A percentile compares a stretch with the other conserved stretches of the same genome.
phyloP scores from a whole-genome alignment of 2,329 filamentous ascomycete species.

The Verticillium nonalfalfae region DNA sequence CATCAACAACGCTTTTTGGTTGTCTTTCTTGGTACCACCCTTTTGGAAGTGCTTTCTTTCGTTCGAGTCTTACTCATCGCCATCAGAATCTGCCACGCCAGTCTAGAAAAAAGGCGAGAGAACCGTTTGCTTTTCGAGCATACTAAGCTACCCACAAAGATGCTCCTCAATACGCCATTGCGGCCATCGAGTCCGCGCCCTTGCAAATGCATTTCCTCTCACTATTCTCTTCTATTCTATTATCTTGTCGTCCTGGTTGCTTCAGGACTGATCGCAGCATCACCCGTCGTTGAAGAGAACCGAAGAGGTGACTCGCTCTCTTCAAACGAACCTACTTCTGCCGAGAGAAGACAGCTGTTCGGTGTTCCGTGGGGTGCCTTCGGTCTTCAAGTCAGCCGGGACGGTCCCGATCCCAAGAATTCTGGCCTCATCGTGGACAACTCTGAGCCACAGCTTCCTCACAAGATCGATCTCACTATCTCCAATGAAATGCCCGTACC shows the following conservation, averaged over 20 bases:
- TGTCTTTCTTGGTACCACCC: conserved; percentile 8
- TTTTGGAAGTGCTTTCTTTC: conserved; percentile 5
- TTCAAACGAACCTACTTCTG: not conserved
- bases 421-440: not conserved
- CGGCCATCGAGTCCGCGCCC: not conserved
- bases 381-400: not conserved
- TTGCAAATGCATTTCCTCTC: not conserved
- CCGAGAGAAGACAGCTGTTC: conserved; percentile 4
- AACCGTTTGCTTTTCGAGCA: not conserved
- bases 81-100: conserved; percentile 1
- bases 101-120: not conserved
- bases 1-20: conserved; percentile 8
- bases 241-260: not conserved
- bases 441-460: not conserved
- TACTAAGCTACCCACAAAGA: not conserved
- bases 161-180: not conserved
- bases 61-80: conserved; percentile 1
- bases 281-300: not conserved
- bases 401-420: not conserved
- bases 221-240: not conserved
- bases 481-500: not conserved
- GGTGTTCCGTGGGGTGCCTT: conserved; percentile 6
- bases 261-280: not conserved
- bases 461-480: not conserved
- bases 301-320: not conserved